Percentiles rank a stretch among this genome's conserved stretches.
Conservation (phyloP, 2,329 filamentous ascomycete genomes). For the Apiospora pterosperma region DNA sequence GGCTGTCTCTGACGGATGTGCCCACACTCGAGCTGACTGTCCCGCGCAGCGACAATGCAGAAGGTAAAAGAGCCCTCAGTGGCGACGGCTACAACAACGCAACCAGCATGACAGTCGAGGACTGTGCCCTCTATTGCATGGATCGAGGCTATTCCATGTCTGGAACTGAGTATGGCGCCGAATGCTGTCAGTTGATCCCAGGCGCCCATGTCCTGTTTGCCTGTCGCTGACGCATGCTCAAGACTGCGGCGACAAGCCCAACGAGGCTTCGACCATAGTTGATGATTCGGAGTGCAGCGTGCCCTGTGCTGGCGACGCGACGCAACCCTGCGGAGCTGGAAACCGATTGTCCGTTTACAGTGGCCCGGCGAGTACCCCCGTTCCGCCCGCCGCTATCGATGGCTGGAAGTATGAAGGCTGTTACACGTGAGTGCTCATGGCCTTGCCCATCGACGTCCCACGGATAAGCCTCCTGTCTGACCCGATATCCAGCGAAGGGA, state of each 20-base stretch:
- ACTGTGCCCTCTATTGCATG: slow-evolving; percentile 1
- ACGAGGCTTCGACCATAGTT: background rate
- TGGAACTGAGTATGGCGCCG: slow-evolving; percentile 1
- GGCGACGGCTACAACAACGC: slow-evolving; percentile 8
- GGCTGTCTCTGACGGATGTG: background rate
- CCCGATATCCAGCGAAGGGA: slow-evolving; percentile 7
- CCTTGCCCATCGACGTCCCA: background rate
- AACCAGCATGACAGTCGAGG: slow-evolving; percentile 4
- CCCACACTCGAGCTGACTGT: background rate
- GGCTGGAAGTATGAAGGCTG: slow-evolving; percentile 11
- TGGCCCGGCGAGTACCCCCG: slow-evolving; percentile 5
- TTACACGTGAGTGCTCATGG: slow-evolving; percentile 4
- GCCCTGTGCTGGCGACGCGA: background rate
- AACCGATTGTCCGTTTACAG: slow-evolving; percentile 8
- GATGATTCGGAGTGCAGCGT: background rate
- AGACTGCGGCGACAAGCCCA: slow-evolving; percentile 9
- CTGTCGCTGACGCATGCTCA: background rate
- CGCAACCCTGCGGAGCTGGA: slow-evolving; percentile 3
- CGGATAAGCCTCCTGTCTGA: background rate
- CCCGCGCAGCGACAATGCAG: slow-evolving; percentile 6
- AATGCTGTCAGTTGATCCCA: background rate
- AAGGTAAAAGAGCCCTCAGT: slow-evolving; percentile 3
- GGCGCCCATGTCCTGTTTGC: background rate
- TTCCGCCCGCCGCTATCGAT: slow-evolving; percentile 8
- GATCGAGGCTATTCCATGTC: background rate